phyloP scores from a whole-genome alignment of 1,284 basidiomycete species.

The Puccinia coronata region DNA sequence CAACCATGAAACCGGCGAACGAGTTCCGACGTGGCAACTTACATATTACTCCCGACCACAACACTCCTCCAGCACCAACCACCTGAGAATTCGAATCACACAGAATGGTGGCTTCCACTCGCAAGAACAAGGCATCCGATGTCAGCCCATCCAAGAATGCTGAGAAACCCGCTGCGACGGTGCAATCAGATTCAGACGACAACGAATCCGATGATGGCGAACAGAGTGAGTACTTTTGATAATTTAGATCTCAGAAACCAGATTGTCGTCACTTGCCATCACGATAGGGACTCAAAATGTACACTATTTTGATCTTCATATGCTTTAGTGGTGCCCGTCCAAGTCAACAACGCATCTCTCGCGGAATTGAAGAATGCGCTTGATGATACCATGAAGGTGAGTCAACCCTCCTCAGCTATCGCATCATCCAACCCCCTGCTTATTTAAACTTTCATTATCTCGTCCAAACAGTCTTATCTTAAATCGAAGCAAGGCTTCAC shows the following conservation, averaged over 20 bases:
- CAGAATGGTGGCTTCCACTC: no score
- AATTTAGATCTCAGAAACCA: not conserved
- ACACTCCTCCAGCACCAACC: no score
- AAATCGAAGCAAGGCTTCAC: constrained; percentile 18
- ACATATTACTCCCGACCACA: no score
- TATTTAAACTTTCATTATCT: not conserved
- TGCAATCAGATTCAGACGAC: no score
- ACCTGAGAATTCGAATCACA: no score
- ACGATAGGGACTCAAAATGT: not conserved
- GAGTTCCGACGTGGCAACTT: no score
- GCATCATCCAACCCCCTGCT: not conserved
- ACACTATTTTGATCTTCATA: not conserved
- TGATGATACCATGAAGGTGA: constrained; percentile 46
- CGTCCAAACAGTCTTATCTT: constrained; percentile 2
- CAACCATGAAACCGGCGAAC: no score
- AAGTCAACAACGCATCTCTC: constrained; percentile 48
- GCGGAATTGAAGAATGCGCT: constrained; percentile 47
- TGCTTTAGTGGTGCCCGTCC: constrained; percentile 35
- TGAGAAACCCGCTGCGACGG: no score
- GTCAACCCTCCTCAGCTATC: not conserved
- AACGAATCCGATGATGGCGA: no score
- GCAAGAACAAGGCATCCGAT: no score
- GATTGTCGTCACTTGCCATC: not conserved
- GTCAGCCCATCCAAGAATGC: no score
- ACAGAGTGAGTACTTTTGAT: no score